phyloP scores from a whole-genome alignment of 305 asterid species.

The Fraxinus baroniana region DNA sequence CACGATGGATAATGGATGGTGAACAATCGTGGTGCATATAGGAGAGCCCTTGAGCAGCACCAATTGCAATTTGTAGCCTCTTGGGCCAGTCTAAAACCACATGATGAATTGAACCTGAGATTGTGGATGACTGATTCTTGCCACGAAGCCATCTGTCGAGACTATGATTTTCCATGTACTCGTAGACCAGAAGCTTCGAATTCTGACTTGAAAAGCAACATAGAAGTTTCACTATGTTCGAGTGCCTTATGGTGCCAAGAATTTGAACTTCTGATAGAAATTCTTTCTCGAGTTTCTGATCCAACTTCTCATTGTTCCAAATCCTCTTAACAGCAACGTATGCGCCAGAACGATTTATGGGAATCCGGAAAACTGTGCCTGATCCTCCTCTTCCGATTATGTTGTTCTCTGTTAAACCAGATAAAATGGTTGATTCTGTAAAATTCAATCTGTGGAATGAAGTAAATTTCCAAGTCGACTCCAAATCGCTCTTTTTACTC shows the following conservation, averaged over 20 bases:
- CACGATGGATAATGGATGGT: constrained; percentile 64
- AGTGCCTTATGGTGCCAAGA: constrained; percentile 67
- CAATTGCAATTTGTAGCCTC: constrained; percentile 68
- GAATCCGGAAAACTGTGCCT: constrained; percentile 69
- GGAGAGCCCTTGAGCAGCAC: constrained; percentile 67
- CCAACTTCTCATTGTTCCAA: constrained; percentile 44
- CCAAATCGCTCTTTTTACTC: constrained; percentile 35
- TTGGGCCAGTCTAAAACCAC: constrained; percentile 72
- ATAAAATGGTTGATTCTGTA: constrained; percentile 59
- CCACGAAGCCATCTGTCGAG: constrained; percentile 75
- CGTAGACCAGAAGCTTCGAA: constrained; percentile 72
- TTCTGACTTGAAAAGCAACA: constrained; percentile 68
- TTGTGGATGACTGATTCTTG: constrained; percentile 29
- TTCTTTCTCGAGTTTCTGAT: constrained; percentile 61
- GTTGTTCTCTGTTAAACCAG: constrained; percentile 54
- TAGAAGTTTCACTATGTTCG: constrained; percentile 75
- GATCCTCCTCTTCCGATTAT: constrained; percentile 86
- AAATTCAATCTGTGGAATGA: constrained; percentile 74
- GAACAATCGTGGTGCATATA: constrained; percentile 72
- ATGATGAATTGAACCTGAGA: constrained; percentile 41
- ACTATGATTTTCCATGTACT: constrained; percentile 75
- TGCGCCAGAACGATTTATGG: constrained; percentile 40
- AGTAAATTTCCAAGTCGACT: constrained; percentile 70
- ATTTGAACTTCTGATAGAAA: constrained; percentile 73
- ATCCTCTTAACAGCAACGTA: constrained; percentile 82